Evolutionary conservation across 768 basidiomycete species (phyloP).

Genomic region (Tubosaeta sp.): DNA sequence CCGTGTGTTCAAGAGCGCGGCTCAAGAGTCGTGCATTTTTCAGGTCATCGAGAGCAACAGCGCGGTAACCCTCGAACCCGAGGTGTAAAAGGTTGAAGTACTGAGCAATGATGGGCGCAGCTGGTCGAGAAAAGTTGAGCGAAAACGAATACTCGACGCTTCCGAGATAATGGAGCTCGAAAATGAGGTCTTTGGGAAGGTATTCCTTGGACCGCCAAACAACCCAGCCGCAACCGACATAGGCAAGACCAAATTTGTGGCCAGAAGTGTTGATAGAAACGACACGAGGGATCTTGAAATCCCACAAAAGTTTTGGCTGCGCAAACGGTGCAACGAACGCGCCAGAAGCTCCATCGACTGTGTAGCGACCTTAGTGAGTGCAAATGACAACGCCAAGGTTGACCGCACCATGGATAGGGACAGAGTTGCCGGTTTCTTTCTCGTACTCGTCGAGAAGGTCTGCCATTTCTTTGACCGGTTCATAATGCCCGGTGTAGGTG

Average conservation of each 20-base stretch:
- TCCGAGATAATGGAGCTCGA: slow-evolving; percentile 52
- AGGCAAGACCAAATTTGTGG: slow-evolving; percentile 57
- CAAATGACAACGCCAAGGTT: slow-evolving; percentile 22
- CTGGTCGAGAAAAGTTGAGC: slow-evolving; percentile 57
- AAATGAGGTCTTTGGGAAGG: slow-evolving; percentile 68
- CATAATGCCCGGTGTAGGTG: slow-evolving; percentile 59
- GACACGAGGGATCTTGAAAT: slow-evolving; percentile 56
- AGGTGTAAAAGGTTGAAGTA: slow-evolving; percentile 64
- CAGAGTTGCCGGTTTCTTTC: slow-evolving; percentile 37
- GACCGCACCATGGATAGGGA: slow-evolving; percentile 38
- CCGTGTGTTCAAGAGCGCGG: slow-evolving; percentile 55
- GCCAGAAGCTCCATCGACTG: slow-evolving; percentile 57
- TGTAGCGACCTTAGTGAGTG: slow-evolving; percentile 3
- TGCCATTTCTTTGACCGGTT: slow-evolving; percentile 83
- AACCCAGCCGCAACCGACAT: slow-evolving; percentile 62
- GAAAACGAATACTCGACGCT: slow-evolving; percentile 73
- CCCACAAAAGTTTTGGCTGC: slow-evolving; percentile 51
- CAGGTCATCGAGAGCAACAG: slow-evolving; percentile 44
- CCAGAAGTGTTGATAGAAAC: slow-evolving; percentile 58
- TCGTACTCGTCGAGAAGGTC: slow-evolving; percentile 63
- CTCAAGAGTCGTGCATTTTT: slow-evolving; percentile 64
- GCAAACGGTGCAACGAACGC: slow-evolving; percentile 64
- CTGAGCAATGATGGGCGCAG: slow-evolving; percentile 57
- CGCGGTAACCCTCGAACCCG: slow-evolving; percentile 51
- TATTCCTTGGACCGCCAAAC: slow-evolving; percentile 54